A percentile compares a stretch with the other conserved stretches of the same genome.
Evolutionary conservation across 345 rosid species (phyloP).

Genomic region (Rhizophora apiculata): DNA sequence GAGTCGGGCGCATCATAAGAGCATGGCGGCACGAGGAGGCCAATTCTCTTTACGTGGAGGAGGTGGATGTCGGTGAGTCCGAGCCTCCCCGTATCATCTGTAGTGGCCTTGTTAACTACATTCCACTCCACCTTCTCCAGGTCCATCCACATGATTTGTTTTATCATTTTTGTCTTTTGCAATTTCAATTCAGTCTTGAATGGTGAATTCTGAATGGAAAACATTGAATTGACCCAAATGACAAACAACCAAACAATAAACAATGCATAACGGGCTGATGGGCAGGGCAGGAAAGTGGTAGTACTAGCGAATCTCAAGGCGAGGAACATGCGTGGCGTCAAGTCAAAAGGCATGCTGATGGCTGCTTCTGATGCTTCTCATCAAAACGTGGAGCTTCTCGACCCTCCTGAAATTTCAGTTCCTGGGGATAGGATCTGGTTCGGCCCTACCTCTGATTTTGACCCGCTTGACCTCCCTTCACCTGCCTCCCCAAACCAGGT

Average conservation of each 20-base stretch:
- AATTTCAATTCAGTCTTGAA: no score
- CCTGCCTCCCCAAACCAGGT: constrained; percentile 83
- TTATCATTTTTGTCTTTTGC: no score
- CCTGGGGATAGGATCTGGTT: constrained; percentile 92
- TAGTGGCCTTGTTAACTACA: constrained; percentile 86
- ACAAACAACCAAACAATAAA: no score
- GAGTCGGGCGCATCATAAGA: constrained; percentile 74
- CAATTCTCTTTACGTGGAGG: constrained; percentile 85
- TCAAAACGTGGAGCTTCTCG: constrained; percentile 74
- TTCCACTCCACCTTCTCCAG: constrained; percentile 65
- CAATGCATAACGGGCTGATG: not conserved
- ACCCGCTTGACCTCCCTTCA: constrained; percentile 40
- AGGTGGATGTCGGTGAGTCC: constrained; percentile 80
- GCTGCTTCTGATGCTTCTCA: constrained; percentile 84
- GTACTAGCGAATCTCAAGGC: constrained; percentile 88
- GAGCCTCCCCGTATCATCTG: constrained; percentile 82
- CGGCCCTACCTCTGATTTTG: constrained; percentile 50
- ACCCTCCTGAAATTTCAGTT: constrained; percentile 64
- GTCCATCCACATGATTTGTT: constrained; percentile 18
- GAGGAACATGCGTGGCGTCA: constrained; percentile 92
- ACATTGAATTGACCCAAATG: no score
- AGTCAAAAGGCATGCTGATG: constrained; percentile 85
- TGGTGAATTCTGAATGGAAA: no score
- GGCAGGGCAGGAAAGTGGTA: constrained; percentile 65
- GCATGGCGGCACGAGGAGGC: constrained; percentile 98